Evolutionary conservation across 1,284 basidiomycete genomes (phyloP).

Genomic region (Ceratobasidium sp.): DNA sequence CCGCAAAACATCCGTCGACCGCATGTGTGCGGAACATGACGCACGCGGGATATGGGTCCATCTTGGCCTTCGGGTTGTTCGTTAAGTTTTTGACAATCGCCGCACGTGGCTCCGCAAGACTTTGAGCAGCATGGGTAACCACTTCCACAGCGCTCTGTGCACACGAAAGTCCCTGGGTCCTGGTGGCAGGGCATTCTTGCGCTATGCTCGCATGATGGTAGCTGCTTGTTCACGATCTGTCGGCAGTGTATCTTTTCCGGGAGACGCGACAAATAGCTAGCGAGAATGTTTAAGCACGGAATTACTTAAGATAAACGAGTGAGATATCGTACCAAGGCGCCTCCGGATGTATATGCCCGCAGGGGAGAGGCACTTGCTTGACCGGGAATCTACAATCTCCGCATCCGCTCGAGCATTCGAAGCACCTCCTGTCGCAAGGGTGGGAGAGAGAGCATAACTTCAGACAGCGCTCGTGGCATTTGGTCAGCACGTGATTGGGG

Average conservation of each 20-base stretch:
- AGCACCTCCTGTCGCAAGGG: conserved; percentile 66
- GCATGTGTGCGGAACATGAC: conserved; percentile 68
- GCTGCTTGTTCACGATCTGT: conserved; percentile 61
- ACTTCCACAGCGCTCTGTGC: conserved; percentile 62
- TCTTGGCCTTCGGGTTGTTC: conserved; percentile 1
- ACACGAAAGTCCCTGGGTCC: conserved; percentile 61
- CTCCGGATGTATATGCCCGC: conserved; percentile 66
- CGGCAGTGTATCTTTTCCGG: conserved; percentile 65
- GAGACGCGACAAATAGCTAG: conserved; percentile 65
- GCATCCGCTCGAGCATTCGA: conserved; percentile 66
- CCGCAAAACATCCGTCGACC: conserved; percentile 68
- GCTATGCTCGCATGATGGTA: conserved; percentile 71
- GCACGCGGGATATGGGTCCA: conserved; percentile 53
- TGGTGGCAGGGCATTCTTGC: conserved; percentile 63
- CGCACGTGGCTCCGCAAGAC: conserved; percentile 65
- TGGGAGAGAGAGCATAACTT: conserved; percentile 69
- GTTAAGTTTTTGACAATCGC: conserved; percentile 64
- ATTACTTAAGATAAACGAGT: neutral
- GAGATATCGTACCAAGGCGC: conserved; percentile 68
- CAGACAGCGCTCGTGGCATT: conserved; percentile 68
- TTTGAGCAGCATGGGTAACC: conserved; percentile 67
- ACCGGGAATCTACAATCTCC: conserved; percentile 69
- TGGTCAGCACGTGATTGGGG: conserved; percentile 65
- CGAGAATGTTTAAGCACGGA: neutral
- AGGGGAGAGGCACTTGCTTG: conserved; percentile 67